Percentiles rank a stretch among this genome's conserved stretches.
These are phyloP conservation scores for Scheffersomyces insectosa DNA, from an alignment of 1,139 yeast genomes.

Conservation along the genomic window DNA sequence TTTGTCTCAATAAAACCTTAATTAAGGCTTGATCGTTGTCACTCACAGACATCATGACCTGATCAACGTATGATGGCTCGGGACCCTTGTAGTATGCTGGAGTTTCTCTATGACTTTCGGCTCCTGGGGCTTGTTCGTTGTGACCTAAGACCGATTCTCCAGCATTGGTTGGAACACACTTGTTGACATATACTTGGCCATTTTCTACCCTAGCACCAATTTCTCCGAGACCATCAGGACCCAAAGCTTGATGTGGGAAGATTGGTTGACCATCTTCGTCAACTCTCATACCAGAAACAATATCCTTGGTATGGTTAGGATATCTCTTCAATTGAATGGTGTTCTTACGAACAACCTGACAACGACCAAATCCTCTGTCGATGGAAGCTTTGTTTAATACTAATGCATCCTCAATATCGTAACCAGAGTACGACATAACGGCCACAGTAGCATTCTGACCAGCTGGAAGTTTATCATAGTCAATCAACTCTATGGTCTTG, in stretches of 20 bases:
- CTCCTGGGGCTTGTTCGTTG: slow-evolving; percentile 26
- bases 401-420: slow-evolving; percentile 98
- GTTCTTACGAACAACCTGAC: slow-evolving; percentile 94
- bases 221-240: slow-evolving; percentile 96
- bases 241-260: slow-evolving; percentile 82
- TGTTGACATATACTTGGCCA: slow-evolving; percentile 93
- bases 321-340: slow-evolving; percentile 87
- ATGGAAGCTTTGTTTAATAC: slow-evolving; percentile 89
- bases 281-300: slow-evolving; percentile 86
- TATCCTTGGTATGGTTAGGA: slow-evolving; percentile 91
- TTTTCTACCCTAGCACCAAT: slow-evolving; percentile 89
- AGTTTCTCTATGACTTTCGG: slow-evolving; percentile 78
- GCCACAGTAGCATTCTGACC: slow-evolving; percentile 99
- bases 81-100: slow-evolving; percentile 93
- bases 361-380: slow-evolving; percentile 97
- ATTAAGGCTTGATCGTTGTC: slow-evolving; percentile 94
- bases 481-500: slow-evolving; percentile 91
- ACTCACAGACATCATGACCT: slow-evolving; percentile 95
- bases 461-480: slow-evolving; percentile 95
- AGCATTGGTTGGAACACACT: slow-evolving; percentile 86
- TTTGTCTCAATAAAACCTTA: slow-evolving; percentile 88
- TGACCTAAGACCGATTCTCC: slow-evolving; percentile 67
- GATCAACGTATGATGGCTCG: slow-evolving; percentile 92
- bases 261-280: slow-evolving; percentile 79
- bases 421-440: slow-evolving; percentile 98